Base-by-base conservation (phyloP, 768 basidiomycete species). In the Lentinula detonsa region DNA sequence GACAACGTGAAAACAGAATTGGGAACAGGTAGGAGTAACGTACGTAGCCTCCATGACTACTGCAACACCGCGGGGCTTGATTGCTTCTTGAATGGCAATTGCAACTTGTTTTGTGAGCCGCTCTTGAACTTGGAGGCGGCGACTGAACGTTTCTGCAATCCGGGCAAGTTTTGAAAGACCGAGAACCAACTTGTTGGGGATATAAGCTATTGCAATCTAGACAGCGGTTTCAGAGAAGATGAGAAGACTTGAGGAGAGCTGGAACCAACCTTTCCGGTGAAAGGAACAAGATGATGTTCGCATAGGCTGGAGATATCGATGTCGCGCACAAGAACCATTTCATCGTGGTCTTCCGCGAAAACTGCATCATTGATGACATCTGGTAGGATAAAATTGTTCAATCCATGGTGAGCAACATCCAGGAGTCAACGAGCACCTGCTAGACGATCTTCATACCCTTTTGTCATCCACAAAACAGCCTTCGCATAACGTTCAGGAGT, bases 31-130 rank as follows among this genome's bases (percentile, higher is more conserved):
- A 10, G 57, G 61, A 54, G 45, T n/a, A 51, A 51, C 93, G 71
- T 72, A 94, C 93, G 91, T 92, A 63, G 95, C 95, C 75, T 99
- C 96, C 91, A 99, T 98, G 53, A 99, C 97, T 64, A 99, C 97
- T 7, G 97, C 97, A 42, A 99, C 97, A 49, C 97, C 97, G 67
- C 93, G 85, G 54, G 97, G 97, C 72, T 93, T 89, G 68, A 99
- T 98, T 16, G 97, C 97, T 73, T 99, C 96, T 73, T 97, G 92
- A 5, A 99, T 90, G n/a, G 96, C 94, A 57, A 97, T 84, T 7
- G 97, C 97, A 61, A 99, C 93, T 75, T 99, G 97, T 72, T 93
- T 95, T 45, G 97, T 98, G 50, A 99, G 79, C 35, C 97, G 87
- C 75, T 99, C 97, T 76, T 99, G 97, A 15, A 99, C 95, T 71